Conservation (phyloP, 371 early-diverging fungal genomes). For the Saksenaea vasiformis region DNA sequence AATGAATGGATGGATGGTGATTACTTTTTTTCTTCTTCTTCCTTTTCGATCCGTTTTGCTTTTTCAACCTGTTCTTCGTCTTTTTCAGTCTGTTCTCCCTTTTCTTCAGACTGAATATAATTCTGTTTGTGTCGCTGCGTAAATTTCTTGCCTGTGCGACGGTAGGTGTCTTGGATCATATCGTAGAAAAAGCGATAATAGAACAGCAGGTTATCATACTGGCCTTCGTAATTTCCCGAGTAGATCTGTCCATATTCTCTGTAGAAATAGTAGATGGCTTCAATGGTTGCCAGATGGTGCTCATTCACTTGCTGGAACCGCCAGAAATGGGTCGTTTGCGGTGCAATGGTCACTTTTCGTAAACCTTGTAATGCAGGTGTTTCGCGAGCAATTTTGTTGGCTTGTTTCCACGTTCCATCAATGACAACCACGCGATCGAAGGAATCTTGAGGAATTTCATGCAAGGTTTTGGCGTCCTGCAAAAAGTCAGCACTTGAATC, state of each 20-base stretch:
- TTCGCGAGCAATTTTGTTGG: constrained; percentile 68
- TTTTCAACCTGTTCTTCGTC: too few species aligned
- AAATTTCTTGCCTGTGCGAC: constrained; percentile 29
- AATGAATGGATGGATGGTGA: background rate
- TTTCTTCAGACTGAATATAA: constrained; percentile 29
- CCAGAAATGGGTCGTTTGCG: constrained; percentile 88
- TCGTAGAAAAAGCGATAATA: constrained; percentile 88
- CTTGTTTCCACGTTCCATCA: constrained; percentile 95
- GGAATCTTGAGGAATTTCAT: constrained; percentile 57
- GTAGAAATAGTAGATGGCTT: constrained; percentile 92
- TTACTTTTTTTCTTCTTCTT: background rate
- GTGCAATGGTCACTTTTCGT: constrained; percentile 63
- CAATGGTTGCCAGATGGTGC: constrained; percentile 86
- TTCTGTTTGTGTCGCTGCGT: constrained; percentile 34
- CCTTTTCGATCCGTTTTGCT: too few species aligned
- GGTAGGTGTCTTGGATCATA: constrained; percentile 80
- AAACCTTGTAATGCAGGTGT: constrained; percentile 45
- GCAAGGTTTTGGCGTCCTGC: constrained; percentile 70
- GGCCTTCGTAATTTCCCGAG: constrained; percentile 61
- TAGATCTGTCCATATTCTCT: constrained; percentile 64
- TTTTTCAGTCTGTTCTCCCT: too few species aligned
- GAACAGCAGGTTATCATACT: constrained; percentile 85
- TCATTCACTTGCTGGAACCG: constrained; percentile 78
- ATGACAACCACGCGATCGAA: constrained; percentile 85
- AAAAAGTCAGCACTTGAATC: constrained; percentile 1